Conservation (phyloP, 2,329 filamentous ascomycete genomes). For the Sphaerostilbella broomeana region DNA sequence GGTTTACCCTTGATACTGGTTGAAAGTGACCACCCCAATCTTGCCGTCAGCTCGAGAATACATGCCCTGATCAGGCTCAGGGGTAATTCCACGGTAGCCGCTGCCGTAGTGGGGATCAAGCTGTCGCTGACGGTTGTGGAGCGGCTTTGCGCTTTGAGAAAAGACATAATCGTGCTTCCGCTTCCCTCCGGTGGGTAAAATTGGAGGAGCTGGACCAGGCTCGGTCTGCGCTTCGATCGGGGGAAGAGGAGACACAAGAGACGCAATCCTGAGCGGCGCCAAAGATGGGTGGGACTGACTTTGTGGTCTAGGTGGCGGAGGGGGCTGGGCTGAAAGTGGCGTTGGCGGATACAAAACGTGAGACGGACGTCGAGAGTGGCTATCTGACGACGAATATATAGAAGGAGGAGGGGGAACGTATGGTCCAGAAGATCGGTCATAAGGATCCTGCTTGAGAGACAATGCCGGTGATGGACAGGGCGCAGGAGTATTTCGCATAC, state of each 20-base stretch:
- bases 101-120: constrained; percentile 26
- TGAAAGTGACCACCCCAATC: constrained; percentile 25
- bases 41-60: constrained; percentile 32
- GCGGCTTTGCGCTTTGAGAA: constrained; percentile 23
- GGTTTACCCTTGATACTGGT: constrained; percentile 19
- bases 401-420: constrained; percentile 35
- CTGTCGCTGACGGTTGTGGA: constrained; percentile 34
- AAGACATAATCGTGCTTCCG: constrained; percentile 33
- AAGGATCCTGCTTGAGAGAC: constrained; percentile 27
- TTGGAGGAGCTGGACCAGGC: constrained; percentile 21
- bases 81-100: constrained; percentile 19
- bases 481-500: constrained; percentile 23
- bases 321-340: constrained; percentile 22
- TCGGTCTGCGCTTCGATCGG: constrained; percentile 31
- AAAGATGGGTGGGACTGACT: constrained; percentile 20
- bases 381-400: constrained; percentile 22
- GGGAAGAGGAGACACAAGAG: constrained; percentile 29
- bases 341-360: constrained; percentile 23
- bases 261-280: constrained; percentile 32
- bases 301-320: constrained; percentile 15
- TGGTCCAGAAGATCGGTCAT: constrained; percentile 32
- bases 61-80: constrained; percentile 26
- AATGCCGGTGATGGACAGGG: constrained; percentile 25
- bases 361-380: constrained; percentile 26
- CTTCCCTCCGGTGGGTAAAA: constrained; percentile 27